Conservation (phyloP, 2,329 filamentous ascomycete species). For the Colletotrichum graminicola region DNA sequence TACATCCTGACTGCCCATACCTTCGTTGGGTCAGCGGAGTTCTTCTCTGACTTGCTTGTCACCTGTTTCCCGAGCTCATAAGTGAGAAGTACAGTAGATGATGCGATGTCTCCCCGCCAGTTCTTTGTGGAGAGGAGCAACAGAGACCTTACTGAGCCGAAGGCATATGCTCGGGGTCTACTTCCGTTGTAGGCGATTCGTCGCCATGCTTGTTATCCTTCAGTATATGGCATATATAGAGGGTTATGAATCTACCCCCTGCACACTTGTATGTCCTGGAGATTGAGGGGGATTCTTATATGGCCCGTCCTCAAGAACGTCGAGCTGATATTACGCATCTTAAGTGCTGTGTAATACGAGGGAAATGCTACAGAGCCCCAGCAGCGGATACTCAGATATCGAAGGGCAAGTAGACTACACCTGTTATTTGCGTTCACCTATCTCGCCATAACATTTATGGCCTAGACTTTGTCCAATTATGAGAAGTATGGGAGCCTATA, state of each 20-base stretch:
- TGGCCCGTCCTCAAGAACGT: neutral
- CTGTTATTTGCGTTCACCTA: neutral
- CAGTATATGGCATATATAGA: neutral
- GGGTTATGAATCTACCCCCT: too few relatives aligned
- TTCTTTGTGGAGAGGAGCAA: too few relatives aligned
- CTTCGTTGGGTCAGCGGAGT: neutral
- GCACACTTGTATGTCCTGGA: neutral
- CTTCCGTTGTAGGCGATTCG: neutral
- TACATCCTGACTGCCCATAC: neutral
- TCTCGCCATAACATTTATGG: too few relatives aligned
- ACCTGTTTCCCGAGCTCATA: neutral
- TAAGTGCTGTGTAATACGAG: neutral
- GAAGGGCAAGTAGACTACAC: too few relatives aligned
- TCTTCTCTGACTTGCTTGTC: neutral
- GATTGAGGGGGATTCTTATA: neutral
- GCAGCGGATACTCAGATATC: neutral
- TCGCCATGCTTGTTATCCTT: neutral
- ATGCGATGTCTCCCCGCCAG: neutral
- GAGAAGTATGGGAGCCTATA: too few relatives aligned
- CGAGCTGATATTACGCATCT: neutral
- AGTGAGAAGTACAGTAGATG: neutral
- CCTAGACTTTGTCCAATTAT: neutral
- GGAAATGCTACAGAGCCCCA: rapidly evolving
- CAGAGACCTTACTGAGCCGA: neutral
- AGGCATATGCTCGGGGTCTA: neutral